A percentile compares a stretch with the other conserved stretches of the same genome.
Conservation (phyloP, 2,329 filamentous ascomycete species). For the Venturia oleaginea region DNA sequence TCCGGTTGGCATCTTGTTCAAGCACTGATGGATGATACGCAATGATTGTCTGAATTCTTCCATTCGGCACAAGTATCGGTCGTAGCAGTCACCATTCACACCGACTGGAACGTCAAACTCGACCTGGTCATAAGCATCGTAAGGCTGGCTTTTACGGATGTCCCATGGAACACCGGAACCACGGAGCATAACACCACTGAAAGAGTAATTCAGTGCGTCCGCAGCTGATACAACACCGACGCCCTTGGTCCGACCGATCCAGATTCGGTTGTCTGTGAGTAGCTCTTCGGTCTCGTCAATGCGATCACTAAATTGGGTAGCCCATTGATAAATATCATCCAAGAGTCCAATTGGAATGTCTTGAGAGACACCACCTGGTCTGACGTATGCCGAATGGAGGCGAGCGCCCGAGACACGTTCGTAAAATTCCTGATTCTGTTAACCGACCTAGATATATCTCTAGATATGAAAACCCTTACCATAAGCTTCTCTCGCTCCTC, state of each 20-base stretch:
- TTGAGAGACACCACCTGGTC: conserved; percentile 91
- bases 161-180: conserved; percentile 95
- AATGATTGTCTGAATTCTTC: conserved; percentile 98
- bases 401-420: conserved; percentile 97
- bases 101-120: conserved; percentile 98
- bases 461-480: conserved; percentile 47
- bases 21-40: conserved; percentile 95
- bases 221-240: conserved; percentile 84
- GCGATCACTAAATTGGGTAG: conserved; percentile 95
- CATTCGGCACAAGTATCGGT: conserved; percentile 98
- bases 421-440: conserved; percentile 76
- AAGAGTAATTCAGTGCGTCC: conserved; percentile 94
- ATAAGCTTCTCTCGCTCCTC: conserved; percentile 99
- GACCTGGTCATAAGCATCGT: conserved; percentile 95
- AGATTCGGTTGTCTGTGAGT: conserved; percentile 98
- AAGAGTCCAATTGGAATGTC: conserved; percentile 89
- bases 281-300: conserved; percentile 99
- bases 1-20: conserved; percentile 97
- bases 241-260: conserved; percentile 86
- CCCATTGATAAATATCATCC: conserved; percentile 99
- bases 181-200: conserved; percentile 95
- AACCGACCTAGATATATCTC: not conserved
- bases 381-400: conserved; percentile 93
- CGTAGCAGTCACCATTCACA: conserved; percentile 96
- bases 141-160: conserved; percentile 91